A percentile compares a stretch with the other conserved stretches of the same genome.
Conservation (phyloP, 1,284 basidiomycete species). For the Agroathelia rolfsii region DNA sequence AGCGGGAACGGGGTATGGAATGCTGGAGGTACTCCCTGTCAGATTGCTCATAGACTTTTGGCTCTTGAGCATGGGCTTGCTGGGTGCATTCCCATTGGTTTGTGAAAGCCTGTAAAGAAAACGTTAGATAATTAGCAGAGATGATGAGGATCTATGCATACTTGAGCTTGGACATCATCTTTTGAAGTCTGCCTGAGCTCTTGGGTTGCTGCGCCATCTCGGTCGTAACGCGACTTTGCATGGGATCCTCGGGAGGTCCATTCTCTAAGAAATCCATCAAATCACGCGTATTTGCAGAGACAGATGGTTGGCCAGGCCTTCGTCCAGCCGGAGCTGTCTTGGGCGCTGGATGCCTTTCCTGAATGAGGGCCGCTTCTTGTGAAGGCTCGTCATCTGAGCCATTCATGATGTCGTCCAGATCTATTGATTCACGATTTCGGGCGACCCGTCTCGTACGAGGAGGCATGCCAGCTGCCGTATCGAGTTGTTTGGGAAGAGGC, state of each 20-base stretch:
- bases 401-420: slow-evolving; percentile 65
- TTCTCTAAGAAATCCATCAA: slow-evolving; percentile 59
- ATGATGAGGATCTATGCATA: too few species aligned
- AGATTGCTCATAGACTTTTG: slow-evolving; percentile 31
- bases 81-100: slow-evolving; percentile 13
- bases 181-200: slow-evolving; percentile 53
- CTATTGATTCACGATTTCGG: slow-evolving; percentile 54
- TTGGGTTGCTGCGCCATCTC: slow-evolving; percentile 21
- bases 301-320: slow-evolving; percentile 17
- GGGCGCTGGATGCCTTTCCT: slow-evolving; percentile 16
- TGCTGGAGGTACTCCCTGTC: too few species aligned
- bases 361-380: slow-evolving; percentile 14
- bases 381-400: slow-evolving; percentile 47
- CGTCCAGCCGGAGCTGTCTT: slow-evolving; percentile 19
- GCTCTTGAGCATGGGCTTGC: slow-evolving; percentile 12
- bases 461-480: slow-evolving; percentile 25
- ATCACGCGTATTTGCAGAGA: slow-evolving; percentile 45
- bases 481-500: slow-evolving; percentile 18
- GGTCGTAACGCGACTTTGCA: slow-evolving; percentile 13
- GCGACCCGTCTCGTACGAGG: slow-evolving; percentile 39
- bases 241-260: slow-evolving; percentile 40
- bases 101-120: slow-evolving; percentile 2
- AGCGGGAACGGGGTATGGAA: slow-evolving; percentile 37
- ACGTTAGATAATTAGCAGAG: slow-evolving; percentile 11
- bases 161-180: slow-evolving; percentile 75